Conservation (phyloP, 805 yeast genomes). For the Cephaloascus fragrans region DNA sequence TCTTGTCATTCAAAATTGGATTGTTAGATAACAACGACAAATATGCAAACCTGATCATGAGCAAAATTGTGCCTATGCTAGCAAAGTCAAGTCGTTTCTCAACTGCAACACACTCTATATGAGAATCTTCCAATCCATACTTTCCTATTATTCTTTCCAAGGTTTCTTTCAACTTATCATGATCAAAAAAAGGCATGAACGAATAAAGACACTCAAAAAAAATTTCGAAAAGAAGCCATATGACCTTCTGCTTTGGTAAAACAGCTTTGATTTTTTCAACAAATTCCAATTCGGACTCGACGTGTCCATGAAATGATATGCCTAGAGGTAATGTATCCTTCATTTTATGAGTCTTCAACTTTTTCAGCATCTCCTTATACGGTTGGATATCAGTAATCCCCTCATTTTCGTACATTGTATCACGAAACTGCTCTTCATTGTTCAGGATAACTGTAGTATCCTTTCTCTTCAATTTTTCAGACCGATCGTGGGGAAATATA, state of each 20-base stretch:
- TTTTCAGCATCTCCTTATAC: slow-evolving; percentile 10
- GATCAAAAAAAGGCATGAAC: slow-evolving; percentile 37
- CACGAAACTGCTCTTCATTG: slow-evolving; percentile 1
- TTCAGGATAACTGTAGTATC: background rate
- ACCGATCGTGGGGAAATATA: background rate
- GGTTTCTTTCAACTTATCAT: slow-evolving; percentile 18
- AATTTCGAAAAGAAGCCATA: slow-evolving; percentile 30
- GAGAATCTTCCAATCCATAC: slow-evolving; percentile 13
- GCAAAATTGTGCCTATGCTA: slow-evolving; percentile 25
- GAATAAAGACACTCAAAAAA: slow-evolving; percentile 36
- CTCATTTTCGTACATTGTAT: background rate
- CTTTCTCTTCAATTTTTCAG: background rate
- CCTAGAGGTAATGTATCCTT: background rate
- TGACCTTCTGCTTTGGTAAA: slow-evolving; percentile 26
- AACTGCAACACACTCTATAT: slow-evolving; percentile 16
- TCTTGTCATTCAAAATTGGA: slow-evolving; percentile 16
- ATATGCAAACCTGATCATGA: slow-evolving; percentile 30
- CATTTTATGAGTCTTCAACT: background rate
- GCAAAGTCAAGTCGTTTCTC: slow-evolving; percentile 31
- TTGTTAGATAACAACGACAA: slow-evolving; percentile 25
- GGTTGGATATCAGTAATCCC: slow-evolving; percentile 16
- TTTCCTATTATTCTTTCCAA: slow-evolving; percentile 24
- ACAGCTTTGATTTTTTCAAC: slow-evolving; percentile 22
- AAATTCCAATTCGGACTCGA: slow-evolving; percentile 17
- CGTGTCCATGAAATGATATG: slow-evolving; percentile 9